Conservation (phyloP, 1,139 yeast species). For the Taphrina pruni region DNA sequence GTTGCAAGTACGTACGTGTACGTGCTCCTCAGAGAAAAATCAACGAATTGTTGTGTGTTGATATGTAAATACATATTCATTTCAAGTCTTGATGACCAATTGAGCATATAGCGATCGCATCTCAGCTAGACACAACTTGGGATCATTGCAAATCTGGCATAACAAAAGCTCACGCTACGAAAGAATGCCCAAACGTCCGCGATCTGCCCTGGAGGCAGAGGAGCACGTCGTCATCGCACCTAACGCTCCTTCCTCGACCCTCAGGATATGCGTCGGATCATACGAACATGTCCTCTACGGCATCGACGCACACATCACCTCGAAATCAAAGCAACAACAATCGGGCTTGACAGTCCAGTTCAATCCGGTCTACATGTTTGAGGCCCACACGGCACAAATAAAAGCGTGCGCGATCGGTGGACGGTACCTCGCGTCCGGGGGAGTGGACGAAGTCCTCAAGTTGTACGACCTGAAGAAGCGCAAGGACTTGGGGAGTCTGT, state of each 20-base stretch:
- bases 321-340: constrained; percentile 44
- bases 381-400: constrained; percentile 89
- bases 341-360: constrained; percentile 65
- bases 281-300: constrained; percentile 92
- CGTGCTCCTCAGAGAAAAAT: no score
- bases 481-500: constrained; percentile 86
- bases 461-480: constrained; percentile 92
- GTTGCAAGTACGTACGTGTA: no score
- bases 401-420: constrained; percentile 82
- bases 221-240: neutral
- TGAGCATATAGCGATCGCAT: no score
- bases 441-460: constrained; percentile 94
- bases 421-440: constrained; percentile 88
- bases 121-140: no score
- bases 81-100: no score
- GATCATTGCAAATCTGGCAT: no score
- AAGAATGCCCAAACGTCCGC: constrained; percentile 24
- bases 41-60: no score
- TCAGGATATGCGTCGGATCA: constrained; percentile 89
- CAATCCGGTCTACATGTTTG: constrained; percentile 93
- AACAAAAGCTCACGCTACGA: no score
- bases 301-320: constrained; percentile 68
- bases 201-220: constrained; percentile 5
- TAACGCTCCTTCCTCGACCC: constrained; percentile 47
- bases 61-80: no score